A percentile compares a stretch with the other conserved stretches of the same genome.
phyloP scores from a whole-genome alignment of 2,329 filamentous ascomycete species.

The Colletotrichum sp. region DNA sequence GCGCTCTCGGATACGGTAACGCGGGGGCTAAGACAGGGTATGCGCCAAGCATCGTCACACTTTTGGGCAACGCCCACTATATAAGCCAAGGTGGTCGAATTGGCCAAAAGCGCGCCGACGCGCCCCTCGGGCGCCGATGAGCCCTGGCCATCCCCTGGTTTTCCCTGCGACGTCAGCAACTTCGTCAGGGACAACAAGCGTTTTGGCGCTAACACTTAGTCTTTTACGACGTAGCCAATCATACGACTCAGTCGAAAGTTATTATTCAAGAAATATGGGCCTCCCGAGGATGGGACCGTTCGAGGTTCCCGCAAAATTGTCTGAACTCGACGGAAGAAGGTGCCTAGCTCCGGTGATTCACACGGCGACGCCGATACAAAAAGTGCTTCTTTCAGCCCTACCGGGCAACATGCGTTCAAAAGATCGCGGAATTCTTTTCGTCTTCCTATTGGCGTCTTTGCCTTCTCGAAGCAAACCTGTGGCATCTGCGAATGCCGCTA shows the following conservation, averaged over 20 bases:
- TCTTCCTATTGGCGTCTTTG: not conserved
- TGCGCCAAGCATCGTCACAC: not conserved
- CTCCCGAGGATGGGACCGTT: not conserved
- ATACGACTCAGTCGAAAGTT: not conserved
- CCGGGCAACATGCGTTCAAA: not conserved
- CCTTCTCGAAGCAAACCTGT: not conserved
- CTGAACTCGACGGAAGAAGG: not conserved
- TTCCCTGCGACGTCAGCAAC: not conserved
- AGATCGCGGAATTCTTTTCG: not conserved
- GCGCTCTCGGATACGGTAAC: not conserved
- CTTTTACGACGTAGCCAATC: not conserved
- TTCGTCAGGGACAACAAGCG: not conserved
- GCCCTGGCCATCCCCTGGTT: not conserved
- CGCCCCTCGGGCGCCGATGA: not conserved
- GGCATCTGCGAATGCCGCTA: not conserved
- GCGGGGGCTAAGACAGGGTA: conserved; percentile 3
- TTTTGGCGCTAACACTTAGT: not conserved
- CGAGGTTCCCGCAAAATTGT: not conserved
- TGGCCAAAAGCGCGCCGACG: not conserved
- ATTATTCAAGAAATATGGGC: not conserved
- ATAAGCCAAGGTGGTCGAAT: not conserved
- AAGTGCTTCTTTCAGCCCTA: not conserved
- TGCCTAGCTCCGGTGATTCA: not conserved
- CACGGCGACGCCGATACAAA: not conserved
- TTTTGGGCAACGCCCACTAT: conserved; percentile 2